Evolutionary conservation across 805 yeast genomes (phyloP).

Genomic region (Grigorovia yakushimaensis): DNA sequence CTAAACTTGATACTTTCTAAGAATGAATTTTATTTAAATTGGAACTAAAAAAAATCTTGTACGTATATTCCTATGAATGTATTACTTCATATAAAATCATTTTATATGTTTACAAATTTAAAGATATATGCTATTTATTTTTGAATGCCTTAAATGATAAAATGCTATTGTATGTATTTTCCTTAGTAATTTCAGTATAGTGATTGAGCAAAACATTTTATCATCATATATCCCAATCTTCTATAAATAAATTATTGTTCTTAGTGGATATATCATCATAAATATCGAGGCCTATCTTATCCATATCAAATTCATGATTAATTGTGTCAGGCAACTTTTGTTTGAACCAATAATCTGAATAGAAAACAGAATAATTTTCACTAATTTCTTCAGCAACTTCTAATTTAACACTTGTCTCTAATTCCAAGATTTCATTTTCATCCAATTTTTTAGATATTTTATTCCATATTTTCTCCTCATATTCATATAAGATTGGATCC

Average conservation of each 20-base stretch:
- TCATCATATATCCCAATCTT: slow-evolving; percentile 1
- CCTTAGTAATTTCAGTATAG: neutral
- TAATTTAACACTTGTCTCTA: neutral
- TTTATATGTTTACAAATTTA: too few relatives aligned
- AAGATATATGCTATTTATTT: too few relatives aligned
- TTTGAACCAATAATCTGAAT: slow-evolving; percentile 2
- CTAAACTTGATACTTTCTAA: too few relatives aligned
- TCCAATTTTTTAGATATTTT: slow-evolving; percentile 2
- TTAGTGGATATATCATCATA: slow-evolving; percentile 1
- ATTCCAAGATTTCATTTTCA: neutral
- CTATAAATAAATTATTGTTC: slow-evolving; percentile 2
- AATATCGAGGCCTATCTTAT: slow-evolving; percentile 4
- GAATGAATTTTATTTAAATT: too few relatives aligned
- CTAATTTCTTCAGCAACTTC: slow-evolving; percentile 1
- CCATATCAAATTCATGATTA: slow-evolving; percentile 1
- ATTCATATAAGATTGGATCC: slow-evolving; percentile 19
- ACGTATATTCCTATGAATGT: too few relatives aligned
- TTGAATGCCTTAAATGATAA: too few relatives aligned
- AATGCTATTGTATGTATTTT: too few relatives aligned
- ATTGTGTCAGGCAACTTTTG: neutral
- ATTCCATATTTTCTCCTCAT: slow-evolving; percentile 18
- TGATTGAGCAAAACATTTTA: neutral
- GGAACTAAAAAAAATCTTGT: too few relatives aligned
- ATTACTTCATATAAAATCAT: too few relatives aligned
- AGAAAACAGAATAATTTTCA: neutral